Evolutionary conservation across 2,329 filamentous ascomycete species (phyloP), one percentile per base, ranked within the genome.

Genomic region (Talaromyces sp.): DNA sequence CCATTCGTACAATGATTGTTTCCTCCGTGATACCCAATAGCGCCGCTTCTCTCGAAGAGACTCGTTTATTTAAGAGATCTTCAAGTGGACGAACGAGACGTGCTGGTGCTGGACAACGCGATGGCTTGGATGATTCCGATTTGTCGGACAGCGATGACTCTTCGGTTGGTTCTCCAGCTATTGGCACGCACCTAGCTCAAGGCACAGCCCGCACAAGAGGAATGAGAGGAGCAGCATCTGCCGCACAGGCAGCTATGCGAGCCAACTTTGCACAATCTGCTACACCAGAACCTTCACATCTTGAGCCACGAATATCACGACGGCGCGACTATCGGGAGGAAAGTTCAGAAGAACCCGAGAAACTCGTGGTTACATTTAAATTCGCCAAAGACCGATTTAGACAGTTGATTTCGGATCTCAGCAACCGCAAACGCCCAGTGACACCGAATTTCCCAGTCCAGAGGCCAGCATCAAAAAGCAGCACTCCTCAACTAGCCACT

Each of bases 141-240:
- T 94, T 95, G 1, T 92, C 94, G 58, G 93, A 97, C 33, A 96
- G 92, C 74, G 94, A 97, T 64, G 92, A 96, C 65, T 96, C 92
- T 0, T 87, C 85, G 1, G 87, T 90, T 19, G 93, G 96, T 66
- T 97, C 93, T n/a, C 93, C 93, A 2, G 90, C 90, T 2, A 85
- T 90, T 45, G 87, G 90, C 7, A 87, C 90, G 68, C 80, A 93
- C 54, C 83, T 87, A 41, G 73, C 78, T 58, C 82, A 82, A 69
- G 92, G 92, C 54, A 97, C 93, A 1, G 89, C 93, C 43, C 87
- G 94, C 68, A 97, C 93, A 9, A 87, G 94, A 75, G 90, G 90
- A 58, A 93, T 97, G 86, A 89, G 94, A 64, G 93, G 92, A 62
- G 94, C 94, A 16, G 94, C 94, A 16, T 89, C 88, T 31, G 90